Conservation (phyloP, 2,329 filamentous ascomycete genomes). For the Phialocephala subalpina region DNA sequence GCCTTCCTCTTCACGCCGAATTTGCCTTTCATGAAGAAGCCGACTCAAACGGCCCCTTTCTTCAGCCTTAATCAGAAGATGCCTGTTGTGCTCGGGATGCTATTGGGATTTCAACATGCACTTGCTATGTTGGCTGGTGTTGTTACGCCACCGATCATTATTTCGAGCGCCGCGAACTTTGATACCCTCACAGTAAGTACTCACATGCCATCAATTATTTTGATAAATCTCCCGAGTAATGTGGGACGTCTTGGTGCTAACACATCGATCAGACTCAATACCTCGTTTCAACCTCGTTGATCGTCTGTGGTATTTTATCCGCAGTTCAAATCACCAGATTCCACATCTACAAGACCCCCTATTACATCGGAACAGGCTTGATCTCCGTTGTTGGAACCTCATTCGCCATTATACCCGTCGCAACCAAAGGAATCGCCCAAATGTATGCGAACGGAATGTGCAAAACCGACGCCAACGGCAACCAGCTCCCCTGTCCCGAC, state of each 20-base stretch:
- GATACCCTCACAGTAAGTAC: slow-evolving; percentile 1
- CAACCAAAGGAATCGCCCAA: slow-evolving; percentile 74
- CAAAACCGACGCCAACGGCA: slow-evolving; percentile 61
- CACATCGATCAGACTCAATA: slow-evolving; percentile 66
- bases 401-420: slow-evolving; percentile 79
- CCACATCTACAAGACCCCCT: slow-evolving; percentile 73
- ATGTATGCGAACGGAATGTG: slow-evolving; percentile 66
- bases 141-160: slow-evolving; percentile 81
- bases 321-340: slow-evolving; percentile 81
- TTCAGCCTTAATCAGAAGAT: slow-evolving; percentile 84
- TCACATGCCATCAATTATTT: neutral
- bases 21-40: slow-evolving; percentile 80
- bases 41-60: slow-evolving; percentile 71
- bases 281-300: slow-evolving; percentile 63
- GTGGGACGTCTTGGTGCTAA: neutral
- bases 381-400: slow-evolving; percentile 83
- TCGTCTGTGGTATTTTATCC: slow-evolving; percentile 80
- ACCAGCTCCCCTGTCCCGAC: slow-evolving; percentile 73
- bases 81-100: slow-evolving; percentile 75
- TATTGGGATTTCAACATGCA: slow-evolving; percentile 80
- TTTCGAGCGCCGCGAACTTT: slow-evolving; percentile 67
- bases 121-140: slow-evolving; percentile 76
- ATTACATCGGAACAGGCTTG: slow-evolving; percentile 80
- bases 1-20: slow-evolving; percentile 78
- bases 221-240: neutral